These are phyloP conservation scores for Anacardium occidentale DNA, from an alignment of 345 rosid species.

Conservation along the genomic window DNA sequence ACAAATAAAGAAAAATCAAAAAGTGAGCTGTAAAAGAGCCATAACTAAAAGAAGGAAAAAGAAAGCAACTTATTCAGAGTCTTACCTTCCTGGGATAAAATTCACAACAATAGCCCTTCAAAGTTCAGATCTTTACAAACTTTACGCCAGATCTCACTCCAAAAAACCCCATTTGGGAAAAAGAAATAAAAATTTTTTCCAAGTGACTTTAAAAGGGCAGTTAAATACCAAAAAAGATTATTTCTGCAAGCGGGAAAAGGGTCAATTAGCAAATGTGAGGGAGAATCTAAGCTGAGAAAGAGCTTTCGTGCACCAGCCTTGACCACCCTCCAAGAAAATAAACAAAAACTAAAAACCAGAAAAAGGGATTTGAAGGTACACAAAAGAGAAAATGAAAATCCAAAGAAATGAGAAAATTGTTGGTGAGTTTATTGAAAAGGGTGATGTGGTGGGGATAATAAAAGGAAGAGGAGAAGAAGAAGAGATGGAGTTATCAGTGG, in stretches of 20 bases:
- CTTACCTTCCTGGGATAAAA: slow-evolving; percentile 33
- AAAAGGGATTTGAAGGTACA: slow-evolving; percentile 16
- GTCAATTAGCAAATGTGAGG: slow-evolving; percentile 25
- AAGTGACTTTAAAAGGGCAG: slow-evolving; percentile 30
- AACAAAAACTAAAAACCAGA: slow-evolving; percentile 38
- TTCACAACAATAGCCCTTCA: slow-evolving; percentile 23
- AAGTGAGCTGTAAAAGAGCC: slow-evolving; percentile 2
- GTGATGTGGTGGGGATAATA: slow-evolving; percentile 23
- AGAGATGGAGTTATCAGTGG: slow-evolving; percentile 74
- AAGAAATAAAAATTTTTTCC: slow-evolving; percentile 25
- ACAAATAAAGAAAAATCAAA: slow-evolving; percentile 4
- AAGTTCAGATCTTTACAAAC: slow-evolving; percentile 50
- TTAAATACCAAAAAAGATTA: slow-evolving; percentile 32
- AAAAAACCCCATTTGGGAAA: slow-evolving; percentile 8
- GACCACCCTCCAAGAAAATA: slow-evolving; percentile 18
- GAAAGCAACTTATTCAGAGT: slow-evolving; percentile 16
- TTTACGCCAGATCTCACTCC: slow-evolving; percentile 49
- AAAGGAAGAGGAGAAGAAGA: slow-evolving; percentile 32
- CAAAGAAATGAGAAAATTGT: slow-evolving; percentile 3
- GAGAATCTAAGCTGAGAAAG: slow-evolving; percentile 66
- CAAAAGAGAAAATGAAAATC: slow-evolving; percentile 23
- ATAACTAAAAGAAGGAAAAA: not conserved
- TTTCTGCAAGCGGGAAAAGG: slow-evolving; percentile 29
- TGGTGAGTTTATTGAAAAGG: not conserved
- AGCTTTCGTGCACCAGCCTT: slow-evolving; percentile 47